A percentile compares a stretch with the other conserved stretches of the same genome.
phyloP scores from a whole-genome alignment of 257 asterid species.

The Marsdenia floribunda region DNA sequence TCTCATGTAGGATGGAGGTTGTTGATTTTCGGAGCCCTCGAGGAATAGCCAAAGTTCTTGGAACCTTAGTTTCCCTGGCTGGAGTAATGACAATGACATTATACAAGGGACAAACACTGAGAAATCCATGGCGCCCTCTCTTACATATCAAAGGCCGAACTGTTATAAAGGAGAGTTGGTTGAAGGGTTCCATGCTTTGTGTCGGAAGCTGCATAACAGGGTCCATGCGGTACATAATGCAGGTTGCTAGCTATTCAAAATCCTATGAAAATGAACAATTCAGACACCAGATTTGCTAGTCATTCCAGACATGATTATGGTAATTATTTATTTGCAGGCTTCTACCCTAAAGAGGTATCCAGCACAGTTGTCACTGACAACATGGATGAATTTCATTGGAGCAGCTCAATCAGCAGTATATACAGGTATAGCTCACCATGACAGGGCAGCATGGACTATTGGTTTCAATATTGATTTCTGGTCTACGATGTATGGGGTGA shows the following conservation, averaged over 20 bases:
- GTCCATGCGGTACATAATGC: slow-evolving; percentile 70
- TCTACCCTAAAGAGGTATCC: slow-evolving; percentile 62
- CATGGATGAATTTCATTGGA: slow-evolving; percentile 76
- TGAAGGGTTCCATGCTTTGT: slow-evolving; percentile 51
- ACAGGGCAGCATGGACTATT: slow-evolving; percentile 55
- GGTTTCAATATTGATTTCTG: slow-evolving; percentile 68
- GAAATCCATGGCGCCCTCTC: slow-evolving; percentile 36
- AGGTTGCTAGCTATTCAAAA: slow-evolving; percentile 32
- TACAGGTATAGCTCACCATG: slow-evolving; percentile 49
- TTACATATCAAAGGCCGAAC: slow-evolving; percentile 36
- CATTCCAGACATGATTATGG: not conserved
- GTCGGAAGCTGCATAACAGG: slow-evolving; percentile 62
- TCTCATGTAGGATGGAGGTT: slow-evolving; percentile 53
- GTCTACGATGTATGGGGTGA: slow-evolving; percentile 67
- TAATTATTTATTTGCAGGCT: slow-evolving; percentile 35
- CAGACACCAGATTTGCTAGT: not conserved
- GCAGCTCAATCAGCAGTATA: slow-evolving; percentile 74
- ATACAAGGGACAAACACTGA: slow-evolving; percentile 54
- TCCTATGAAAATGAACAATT: not conserved
- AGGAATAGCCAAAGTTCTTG: slow-evolving; percentile 54
- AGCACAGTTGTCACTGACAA: slow-evolving; percentile 61
- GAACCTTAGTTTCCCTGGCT: slow-evolving; percentile 57
- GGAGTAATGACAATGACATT: slow-evolving; percentile 66
- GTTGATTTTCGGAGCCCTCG: slow-evolving; percentile 41
- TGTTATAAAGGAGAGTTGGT: slow-evolving; percentile 43